Evolutionary conservation across 139 green algal genomes (phyloP).

Genomic region (Closterium sp.): DNA sequence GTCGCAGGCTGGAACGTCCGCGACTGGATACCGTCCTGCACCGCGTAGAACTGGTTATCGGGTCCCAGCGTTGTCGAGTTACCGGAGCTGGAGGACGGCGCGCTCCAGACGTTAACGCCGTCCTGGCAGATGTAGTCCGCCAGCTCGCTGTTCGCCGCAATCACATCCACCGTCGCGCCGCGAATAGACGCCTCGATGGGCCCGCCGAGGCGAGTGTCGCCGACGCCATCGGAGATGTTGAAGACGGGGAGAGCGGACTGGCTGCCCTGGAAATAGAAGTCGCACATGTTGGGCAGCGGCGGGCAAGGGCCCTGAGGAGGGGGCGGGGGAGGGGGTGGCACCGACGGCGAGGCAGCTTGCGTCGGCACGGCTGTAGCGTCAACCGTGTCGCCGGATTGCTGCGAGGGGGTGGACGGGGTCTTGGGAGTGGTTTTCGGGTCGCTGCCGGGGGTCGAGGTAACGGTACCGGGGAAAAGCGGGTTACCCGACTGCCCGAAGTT

Average conservation of each 20-base stretch:
- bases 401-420: too few species aligned
- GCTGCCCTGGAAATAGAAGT: too few species aligned
- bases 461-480: too few species aligned
- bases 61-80: not conserved
- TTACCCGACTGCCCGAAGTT: too few species aligned
- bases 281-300: too few species aligned
- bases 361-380: too few species aligned
- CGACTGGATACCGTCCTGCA: not conserved
- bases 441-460: too few species aligned
- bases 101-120: not conserved
- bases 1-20: not conserved
- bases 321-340: too few species aligned
- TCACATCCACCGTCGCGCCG: not conserved
- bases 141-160: not conserved
- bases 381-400: too few species aligned
- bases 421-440: too few species aligned
- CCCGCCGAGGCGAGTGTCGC: not conserved
- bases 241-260: not conserved
- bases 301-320: too few species aligned
- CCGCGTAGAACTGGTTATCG: constrained; percentile 14
- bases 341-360: too few species aligned
- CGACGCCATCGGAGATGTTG: not conserved
- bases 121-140: constrained; percentile 1
- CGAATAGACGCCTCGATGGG: not conserved
- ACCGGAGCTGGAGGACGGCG: not conserved